phyloP scores from a whole-genome alignment of 2,329 filamentous ascomycete genomes.

The Cercospora citrullina region DNA sequence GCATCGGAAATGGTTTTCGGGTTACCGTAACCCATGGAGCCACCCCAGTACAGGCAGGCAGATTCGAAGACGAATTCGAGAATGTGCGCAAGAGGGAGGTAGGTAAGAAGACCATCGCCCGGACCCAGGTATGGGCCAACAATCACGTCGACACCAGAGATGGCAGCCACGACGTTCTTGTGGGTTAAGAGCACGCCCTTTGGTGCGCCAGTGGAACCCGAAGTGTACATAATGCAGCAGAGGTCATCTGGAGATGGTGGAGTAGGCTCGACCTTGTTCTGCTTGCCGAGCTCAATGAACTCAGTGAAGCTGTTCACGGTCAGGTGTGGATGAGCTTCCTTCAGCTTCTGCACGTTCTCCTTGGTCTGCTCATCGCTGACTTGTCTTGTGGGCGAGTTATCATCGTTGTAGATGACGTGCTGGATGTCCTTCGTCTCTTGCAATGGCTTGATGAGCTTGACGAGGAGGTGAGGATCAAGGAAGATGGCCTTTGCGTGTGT shows the following conservation, averaged over 20 bases:
- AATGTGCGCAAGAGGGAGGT: constrained; percentile 92
- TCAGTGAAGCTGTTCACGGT: constrained; percentile 59
- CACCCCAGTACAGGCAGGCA: constrained; percentile 82
- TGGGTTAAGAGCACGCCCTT: constrained; percentile 88
- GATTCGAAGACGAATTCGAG: constrained; percentile 97
- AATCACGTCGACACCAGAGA: constrained; percentile 77
- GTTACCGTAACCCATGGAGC: constrained; percentile 89
- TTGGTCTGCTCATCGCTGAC: constrained; percentile 48
- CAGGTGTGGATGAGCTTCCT: constrained; percentile 54
- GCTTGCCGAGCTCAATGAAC: constrained; percentile 56
- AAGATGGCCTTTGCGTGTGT: constrained; percentile 82
- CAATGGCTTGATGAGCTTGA: constrained; percentile 55
- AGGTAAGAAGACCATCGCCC: constrained; percentile 79
- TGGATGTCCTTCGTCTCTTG: constrained; percentile 58
- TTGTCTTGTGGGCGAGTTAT: constrained; percentile 40
- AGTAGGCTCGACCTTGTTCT: constrained; percentile 68
- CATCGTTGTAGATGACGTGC: constrained; percentile 60
- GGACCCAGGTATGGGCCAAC: constrained; percentile 77
- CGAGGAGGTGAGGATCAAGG: constrained; percentile 73
- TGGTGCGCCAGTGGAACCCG: constrained; percentile 82
- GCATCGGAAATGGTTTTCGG: constrained; percentile 83
- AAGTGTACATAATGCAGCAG: constrained; percentile 81
- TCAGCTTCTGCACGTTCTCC: constrained; percentile 56
- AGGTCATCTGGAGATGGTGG: constrained; percentile 74
- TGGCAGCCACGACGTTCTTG: constrained; percentile 73